phyloP scores from a whole-genome alignment of 1,284 basidiomycete species.

The Phaffia rhodozyma region DNA sequence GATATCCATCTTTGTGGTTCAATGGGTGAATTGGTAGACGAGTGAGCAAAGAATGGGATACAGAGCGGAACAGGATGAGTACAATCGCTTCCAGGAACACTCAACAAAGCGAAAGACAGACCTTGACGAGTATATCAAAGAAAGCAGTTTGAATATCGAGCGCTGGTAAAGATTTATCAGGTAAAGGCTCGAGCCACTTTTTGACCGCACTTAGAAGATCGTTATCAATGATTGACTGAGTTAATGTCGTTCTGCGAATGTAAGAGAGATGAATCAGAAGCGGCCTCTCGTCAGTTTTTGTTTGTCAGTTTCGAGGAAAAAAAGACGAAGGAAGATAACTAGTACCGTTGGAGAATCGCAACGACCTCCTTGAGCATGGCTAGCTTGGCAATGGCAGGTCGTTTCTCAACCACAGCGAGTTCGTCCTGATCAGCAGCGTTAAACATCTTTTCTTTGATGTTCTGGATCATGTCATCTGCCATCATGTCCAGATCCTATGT shows the following conservation, averaged over 20 bases:
- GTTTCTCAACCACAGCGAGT: conserved; percentile 62
- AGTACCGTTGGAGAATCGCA: conserved; percentile 75
- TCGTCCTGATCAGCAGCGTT: conserved; percentile 75
- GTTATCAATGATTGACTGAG: conserved; percentile 89
- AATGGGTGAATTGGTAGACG: background rate
- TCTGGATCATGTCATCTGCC: conserved; percentile 81
- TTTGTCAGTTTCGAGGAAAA: background rate
- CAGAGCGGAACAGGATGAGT: no score
- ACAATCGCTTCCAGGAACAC: background rate
- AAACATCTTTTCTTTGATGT: conserved; percentile 74
- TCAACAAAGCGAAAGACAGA: no score
- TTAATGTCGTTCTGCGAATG: conserved; percentile 56
- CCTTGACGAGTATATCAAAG: conserved; percentile 64
- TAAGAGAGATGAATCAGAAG: background rate
- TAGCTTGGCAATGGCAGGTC: conserved; percentile 80
- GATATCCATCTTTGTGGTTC: conserved; percentile 60
- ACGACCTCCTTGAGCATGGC: conserved; percentile 76
- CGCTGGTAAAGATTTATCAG: conserved; percentile 81
- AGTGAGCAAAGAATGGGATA: no score
- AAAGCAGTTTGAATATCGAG: conserved; percentile 92
- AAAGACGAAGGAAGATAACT: background rate
- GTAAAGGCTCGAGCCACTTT: conserved; percentile 88
- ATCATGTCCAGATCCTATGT: conserved; percentile 57
- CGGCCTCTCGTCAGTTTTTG: background rate
- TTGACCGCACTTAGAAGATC: conserved; percentile 82